Evolutionary conservation across 768 basidiomycete species (phyloP), one percentile per base, ranked within the genome.

Genomic region (Gloeostereum incarnatum): DNA sequence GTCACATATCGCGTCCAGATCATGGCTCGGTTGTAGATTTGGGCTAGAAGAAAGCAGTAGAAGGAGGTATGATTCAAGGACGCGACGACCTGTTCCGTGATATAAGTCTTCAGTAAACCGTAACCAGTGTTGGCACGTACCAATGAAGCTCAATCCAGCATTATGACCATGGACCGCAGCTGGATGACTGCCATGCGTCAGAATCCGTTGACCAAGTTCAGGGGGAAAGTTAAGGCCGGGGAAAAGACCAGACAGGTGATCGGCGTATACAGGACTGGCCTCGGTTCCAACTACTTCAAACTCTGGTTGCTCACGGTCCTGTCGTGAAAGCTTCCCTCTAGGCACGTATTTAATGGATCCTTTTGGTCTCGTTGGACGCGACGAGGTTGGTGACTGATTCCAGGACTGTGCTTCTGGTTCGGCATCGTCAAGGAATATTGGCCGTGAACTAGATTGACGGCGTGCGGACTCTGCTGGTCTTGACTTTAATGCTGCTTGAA

Each of bases 81-180:
- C 80, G 41, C 88, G 74, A 37, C 88, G 79, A 27, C 87, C 86
- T 88, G 47, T n/a, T n/a, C n/a, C n/a, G n/a, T n/a, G n/a, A n/a
- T n/a, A n/a, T 26, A 25, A 35, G 31, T 18, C 6, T n/a, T 22
- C 20, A 19, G 20, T 11, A 23, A 16, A 42, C 18, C 3, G 13
- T 21, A 36, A 36, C 19, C 26, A 32, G 11, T 36, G 23, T 29
- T 14, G 11, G 26, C 13, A 21, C 75, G 40, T 48, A 84, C 86
- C 88, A 20, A 87, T 66, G 49, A 90, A 91, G 29, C 71, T 64
- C 31, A 84, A 59, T 7, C 75, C 75, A 32, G 70, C 75, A 48
- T 89, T 89, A 53, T 88, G 83, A 2, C 87, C 83, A 31, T 69
- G 50, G 36, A 68, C 56, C 20, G 84, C 80, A 39, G 73, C 64